These are phyloP conservation scores for Allium cepa DNA, from an alignment of 106 monocot species.

Conservation along the genomic window DNA sequence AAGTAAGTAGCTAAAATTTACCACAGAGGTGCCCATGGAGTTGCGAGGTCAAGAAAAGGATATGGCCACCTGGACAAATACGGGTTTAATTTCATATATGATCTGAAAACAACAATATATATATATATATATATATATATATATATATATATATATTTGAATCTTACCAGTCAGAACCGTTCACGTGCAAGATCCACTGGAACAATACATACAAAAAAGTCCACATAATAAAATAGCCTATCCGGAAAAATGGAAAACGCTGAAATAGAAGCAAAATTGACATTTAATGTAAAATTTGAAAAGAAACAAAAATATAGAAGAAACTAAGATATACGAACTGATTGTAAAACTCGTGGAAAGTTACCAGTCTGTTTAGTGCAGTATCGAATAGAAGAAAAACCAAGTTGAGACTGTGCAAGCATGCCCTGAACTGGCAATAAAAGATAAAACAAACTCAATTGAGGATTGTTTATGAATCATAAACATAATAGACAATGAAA, in stretches of 20 bases:
- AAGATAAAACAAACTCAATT: neutral
- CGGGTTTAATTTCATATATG: neutral
- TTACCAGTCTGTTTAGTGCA: constrained; percentile 41
- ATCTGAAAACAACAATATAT: neutral
- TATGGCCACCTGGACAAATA: constrained; percentile 53
- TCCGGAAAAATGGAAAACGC: constrained; percentile 40
- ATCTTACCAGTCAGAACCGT: constrained; percentile 33
- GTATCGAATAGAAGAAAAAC: constrained; percentile 27
- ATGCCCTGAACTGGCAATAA: constrained; percentile 10
- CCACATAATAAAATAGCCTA: constrained; percentile 57
- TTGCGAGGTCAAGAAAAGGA: constrained; percentile 46
- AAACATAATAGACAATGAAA: no score
- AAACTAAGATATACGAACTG: no score
- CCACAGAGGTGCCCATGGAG: constrained; percentile 43
- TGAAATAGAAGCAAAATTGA: constrained; percentile 16
- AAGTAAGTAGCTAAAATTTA: neutral
- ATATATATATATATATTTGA: neutral
- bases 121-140: neutral
- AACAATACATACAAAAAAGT: constrained; percentile 34
- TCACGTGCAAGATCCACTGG: constrained; percentile 57
- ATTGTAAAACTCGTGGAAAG: neutral
- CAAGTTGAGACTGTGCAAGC: constrained; percentile 13
- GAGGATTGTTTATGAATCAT: no score
- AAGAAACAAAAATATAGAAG: neutral
- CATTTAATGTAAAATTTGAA: neutral